Conservation (phyloP, 805 yeast species). For the Nadsonia fulvescens region DNA sequence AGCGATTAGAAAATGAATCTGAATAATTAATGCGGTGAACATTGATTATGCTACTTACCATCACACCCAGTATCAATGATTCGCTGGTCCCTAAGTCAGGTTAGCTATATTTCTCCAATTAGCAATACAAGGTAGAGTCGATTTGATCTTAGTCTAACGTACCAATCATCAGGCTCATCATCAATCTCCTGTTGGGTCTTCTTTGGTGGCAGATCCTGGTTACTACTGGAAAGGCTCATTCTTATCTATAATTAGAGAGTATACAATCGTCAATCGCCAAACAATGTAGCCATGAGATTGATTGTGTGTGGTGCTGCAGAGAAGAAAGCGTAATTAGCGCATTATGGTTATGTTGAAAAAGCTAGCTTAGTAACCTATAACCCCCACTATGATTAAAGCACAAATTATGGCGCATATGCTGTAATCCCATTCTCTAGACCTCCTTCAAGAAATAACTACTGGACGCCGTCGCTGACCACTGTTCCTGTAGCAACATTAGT, state of each 20-base stretch:
- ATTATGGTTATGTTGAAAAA: too few species aligned
- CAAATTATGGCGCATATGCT: too few species aligned
- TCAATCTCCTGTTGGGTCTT: slow-evolving; percentile 21
- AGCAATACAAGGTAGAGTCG: background rate
- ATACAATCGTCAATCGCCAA: too few species aligned
- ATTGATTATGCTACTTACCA: slow-evolving; percentile 19
- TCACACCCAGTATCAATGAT: slow-evolving; percentile 63
- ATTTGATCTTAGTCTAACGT: slow-evolving; percentile 4
- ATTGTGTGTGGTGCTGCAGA: too few species aligned
- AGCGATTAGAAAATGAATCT: background rate
- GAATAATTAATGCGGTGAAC: slow-evolving; percentile 2
- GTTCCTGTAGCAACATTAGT: too few species aligned
- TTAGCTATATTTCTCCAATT: background rate
- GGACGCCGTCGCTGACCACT: too few species aligned
- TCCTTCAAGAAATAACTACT: too few species aligned
- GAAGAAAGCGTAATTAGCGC: too few species aligned
- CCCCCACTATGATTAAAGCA: too few species aligned
- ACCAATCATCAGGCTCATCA: slow-evolving; percentile 59
- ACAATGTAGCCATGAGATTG: too few species aligned
- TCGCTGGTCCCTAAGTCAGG: slow-evolving; percentile 38
- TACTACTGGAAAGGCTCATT: background rate
- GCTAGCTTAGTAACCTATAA: too few species aligned
- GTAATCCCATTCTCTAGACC: too few species aligned
- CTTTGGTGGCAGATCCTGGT: slow-evolving; percentile 4
- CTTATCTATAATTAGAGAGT: background rate